These are phyloP conservation scores for Penicillium nordicum DNA, from an alignment of 2,329 filamentous ascomycete species.

Conservation along the genomic window DNA sequence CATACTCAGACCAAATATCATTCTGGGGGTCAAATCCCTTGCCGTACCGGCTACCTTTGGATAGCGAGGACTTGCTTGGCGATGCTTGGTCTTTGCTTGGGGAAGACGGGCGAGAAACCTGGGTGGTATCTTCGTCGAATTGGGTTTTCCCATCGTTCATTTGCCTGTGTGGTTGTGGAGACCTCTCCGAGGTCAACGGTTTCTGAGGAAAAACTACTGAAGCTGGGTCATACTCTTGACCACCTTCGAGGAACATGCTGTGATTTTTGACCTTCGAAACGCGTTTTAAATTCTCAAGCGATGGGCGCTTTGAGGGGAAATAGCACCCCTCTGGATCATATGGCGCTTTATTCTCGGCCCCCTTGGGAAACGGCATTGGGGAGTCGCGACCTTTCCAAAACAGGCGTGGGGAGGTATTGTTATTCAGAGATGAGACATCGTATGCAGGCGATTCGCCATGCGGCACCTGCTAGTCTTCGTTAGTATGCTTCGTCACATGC, in stretches of 20 bases:
- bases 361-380: constrained; percentile 62
- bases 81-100: constrained; percentile 71
- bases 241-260: constrained; percentile 91
- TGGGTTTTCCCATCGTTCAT: constrained; percentile 62
- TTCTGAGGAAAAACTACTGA: constrained; percentile 75
- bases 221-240: constrained; percentile 86
- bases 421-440: constrained; percentile 72
- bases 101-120: constrained; percentile 41
- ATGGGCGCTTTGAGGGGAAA: constrained; percentile 75
- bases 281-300: constrained; percentile 91
- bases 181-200: constrained; percentile 64
- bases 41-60: constrained; percentile 58
- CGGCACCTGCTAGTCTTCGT: constrained; percentile 58
- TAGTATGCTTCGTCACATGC: constrained; percentile 11
- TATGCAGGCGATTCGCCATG: constrained; percentile 76
- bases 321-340: constrained; percentile 60
- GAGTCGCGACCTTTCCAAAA: constrained; percentile 83
- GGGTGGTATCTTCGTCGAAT: constrained; percentile 17
- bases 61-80: constrained; percentile 86
- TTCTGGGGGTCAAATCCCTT: constrained; percentile 63
- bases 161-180: constrained; percentile 61
- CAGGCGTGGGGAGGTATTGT: constrained; percentile 68
- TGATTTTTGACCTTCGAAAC: constrained; percentile 97
- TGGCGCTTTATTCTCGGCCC: constrained; percentile 65
- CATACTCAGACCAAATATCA: constrained; percentile 59